Percentiles rank a stretch among this genome's conserved stretches.
These are phyloP conservation scores for Chrysoporthe deuterocubensis DNA, from an alignment of 2,329 filamentous ascomycete genomes.

Conservation along the genomic window DNA sequence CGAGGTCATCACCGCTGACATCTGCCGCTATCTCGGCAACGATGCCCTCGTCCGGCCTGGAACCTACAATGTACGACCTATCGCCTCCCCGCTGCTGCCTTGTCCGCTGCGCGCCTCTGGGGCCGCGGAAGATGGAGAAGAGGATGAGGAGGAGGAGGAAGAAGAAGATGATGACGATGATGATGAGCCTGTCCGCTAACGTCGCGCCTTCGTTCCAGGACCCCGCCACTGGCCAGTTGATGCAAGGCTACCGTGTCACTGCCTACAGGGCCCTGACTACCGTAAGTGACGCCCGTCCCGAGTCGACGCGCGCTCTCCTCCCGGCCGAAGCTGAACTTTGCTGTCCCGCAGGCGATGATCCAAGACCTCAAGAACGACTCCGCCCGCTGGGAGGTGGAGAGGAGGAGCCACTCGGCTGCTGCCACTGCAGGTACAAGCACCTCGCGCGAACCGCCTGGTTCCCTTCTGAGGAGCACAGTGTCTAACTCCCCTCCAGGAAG, in stretches of 20 bases:
- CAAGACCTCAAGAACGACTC: slow-evolving; percentile 66
- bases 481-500: slow-evolving; percentile 65
- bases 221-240: slow-evolving; percentile 62
- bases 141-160: too few relatives aligned
- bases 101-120: background rate
- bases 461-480: slow-evolving; percentile 48
- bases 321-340: background rate
- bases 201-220: slow-evolving; percentile 19
- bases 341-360: slow-evolving; percentile 59
- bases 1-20: slow-evolving; percentile 83
- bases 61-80: slow-evolving; percentile 67
- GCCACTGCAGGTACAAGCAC: slow-evolving; percentile 62
- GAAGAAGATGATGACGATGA: too few relatives aligned
- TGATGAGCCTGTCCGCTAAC: slow-evolving; percentile 10
- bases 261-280: slow-evolving; percentile 79
- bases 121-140: background rate
- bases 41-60: slow-evolving; percentile 79
- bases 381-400: slow-evolving; percentile 64
- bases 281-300: slow-evolving; percentile 52
- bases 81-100: slow-evolving; percentile 32
- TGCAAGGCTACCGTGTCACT: slow-evolving; percentile 76
- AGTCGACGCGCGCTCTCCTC: background rate
- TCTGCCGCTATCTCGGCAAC: slow-evolving; percentile 82
- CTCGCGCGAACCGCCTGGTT: slow-evolving; percentile 54
- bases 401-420: slow-evolving; percentile 53